A percentile compares a stretch with the other conserved stretches of the same genome.
Evolutionary conservation across 2,329 filamentous ascomycete genomes (phyloP).

Genomic region (Diaporthe vexans): DNA sequence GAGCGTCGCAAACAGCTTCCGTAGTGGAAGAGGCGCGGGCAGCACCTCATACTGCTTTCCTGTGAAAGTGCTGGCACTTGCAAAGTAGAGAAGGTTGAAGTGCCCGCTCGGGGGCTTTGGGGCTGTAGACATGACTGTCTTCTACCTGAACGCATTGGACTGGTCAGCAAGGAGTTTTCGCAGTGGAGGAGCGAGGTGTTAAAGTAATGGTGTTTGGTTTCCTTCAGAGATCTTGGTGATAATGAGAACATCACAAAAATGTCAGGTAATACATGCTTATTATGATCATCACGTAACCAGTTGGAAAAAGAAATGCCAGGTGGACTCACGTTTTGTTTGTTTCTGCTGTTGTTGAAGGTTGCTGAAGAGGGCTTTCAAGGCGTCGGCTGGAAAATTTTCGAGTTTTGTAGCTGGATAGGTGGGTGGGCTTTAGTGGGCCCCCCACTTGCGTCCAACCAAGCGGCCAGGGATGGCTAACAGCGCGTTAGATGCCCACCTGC

Average conservation of each 20-base stretch:
- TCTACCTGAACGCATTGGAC: constrained; percentile 34
- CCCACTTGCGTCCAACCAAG: neutral
- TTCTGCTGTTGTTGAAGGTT: constrained; percentile 1
- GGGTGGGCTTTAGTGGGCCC: neutral
- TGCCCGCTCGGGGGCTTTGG: constrained; percentile 70
- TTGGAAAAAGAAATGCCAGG: neutral
- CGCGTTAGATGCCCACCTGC: constrained; percentile 12
- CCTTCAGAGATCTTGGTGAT: constrained; percentile 82
- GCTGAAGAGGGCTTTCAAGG: neutral
- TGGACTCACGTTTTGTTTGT: constrained; percentile 50
- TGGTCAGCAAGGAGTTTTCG: constrained; percentile 45
- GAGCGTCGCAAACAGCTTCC: constrained; percentile 74
- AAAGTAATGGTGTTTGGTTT: constrained; percentile 35
- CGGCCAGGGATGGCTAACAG: neutral
- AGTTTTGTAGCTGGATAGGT: constrained; percentile 29
- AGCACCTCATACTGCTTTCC: constrained; percentile 76
- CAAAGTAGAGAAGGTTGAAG: constrained; percentile 88
- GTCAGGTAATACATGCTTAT: constrained; percentile 60
- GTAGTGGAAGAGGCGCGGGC: constrained; percentile 74
- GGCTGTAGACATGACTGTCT: constrained; percentile 44
- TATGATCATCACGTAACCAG: constrained; percentile 50
- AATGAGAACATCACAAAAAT: constrained; percentile 64
- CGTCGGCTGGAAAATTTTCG: neutral
- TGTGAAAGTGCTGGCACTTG: constrained; percentile 79
- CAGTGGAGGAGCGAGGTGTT: constrained; percentile 23